Evolutionary conservation across 805 yeast genomes (phyloP).

Genomic region (Candida sphagnicola): DNA sequence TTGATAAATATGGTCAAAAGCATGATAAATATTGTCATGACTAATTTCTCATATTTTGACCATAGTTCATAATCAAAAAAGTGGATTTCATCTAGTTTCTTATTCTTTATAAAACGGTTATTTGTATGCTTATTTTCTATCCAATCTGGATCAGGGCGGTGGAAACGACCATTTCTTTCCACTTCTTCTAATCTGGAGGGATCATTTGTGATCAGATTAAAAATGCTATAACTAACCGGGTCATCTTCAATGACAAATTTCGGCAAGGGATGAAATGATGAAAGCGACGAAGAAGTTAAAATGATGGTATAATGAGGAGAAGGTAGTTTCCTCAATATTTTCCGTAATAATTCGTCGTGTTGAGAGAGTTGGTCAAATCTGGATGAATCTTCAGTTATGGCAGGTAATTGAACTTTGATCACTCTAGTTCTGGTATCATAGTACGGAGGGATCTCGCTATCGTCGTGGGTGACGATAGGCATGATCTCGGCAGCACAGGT

Average conservation of each 20-base stretch:
- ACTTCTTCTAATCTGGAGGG: slow-evolving; percentile 46
- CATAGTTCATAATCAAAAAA: slow-evolving; percentile 45
- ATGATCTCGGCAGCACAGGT: slow-evolving; percentile 52
- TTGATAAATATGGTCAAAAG: slow-evolving; percentile 8
- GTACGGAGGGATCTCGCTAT: slow-evolving; percentile 41
- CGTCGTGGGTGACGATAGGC: slow-evolving; percentile 32
- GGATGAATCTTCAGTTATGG: slow-evolving; percentile 29
- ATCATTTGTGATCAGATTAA: slow-evolving; percentile 54
- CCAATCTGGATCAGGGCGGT: slow-evolving; percentile 25
- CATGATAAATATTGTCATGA: slow-evolving; percentile 35
- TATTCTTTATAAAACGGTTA: slow-evolving; percentile 24
- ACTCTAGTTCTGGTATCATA: slow-evolving; percentile 62
- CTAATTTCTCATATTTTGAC: slow-evolving; percentile 46
- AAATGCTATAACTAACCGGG: slow-evolving; percentile 39
- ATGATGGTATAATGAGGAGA: slow-evolving; percentile 66
- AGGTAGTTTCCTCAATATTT: slow-evolving; percentile 64
- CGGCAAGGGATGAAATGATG: slow-evolving; percentile 27
- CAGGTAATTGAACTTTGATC: slow-evolving; percentile 54
- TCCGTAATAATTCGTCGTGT: slow-evolving; percentile 48
- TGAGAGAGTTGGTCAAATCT: slow-evolving; percentile 22
- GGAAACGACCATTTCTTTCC: slow-evolving; percentile 49
- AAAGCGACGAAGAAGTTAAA: slow-evolving; percentile 37
- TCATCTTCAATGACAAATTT: slow-evolving; percentile 22
- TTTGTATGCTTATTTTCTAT: slow-evolving; percentile 23
- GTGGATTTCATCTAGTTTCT: slow-evolving; percentile 31